Base-by-base conservation (phyloP, 495 filamentous ascomycete species). In the Podospora tetraspora region DNA sequence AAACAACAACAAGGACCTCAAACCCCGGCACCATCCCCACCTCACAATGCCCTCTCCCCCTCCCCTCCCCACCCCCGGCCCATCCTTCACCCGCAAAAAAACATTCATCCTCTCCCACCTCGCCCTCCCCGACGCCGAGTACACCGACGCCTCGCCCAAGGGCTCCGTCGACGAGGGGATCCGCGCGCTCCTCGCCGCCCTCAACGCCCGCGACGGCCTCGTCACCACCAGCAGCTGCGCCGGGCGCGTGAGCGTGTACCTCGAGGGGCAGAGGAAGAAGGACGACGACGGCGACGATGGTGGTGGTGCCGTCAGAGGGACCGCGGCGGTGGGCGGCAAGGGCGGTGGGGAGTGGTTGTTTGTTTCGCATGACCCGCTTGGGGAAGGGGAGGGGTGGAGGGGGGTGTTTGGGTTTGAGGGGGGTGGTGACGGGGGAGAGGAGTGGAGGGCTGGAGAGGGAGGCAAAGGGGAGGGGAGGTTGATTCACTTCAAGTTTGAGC, bases 211-310 rank as follows among this genome's bases (percentile, higher is more conserved):
- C n/a, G 84, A 87, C 10, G 90, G 89, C 34, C 81, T 92, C 29
- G 93, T 94, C 27, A 97, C 92, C 8, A 97, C 93, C 13, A 97
- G 94, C 77, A 96, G 91, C 75, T 97, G 94, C 74, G 88, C 93
- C 12, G 94, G 94, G 43, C 82, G 93, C 30, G 85, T 93, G 32
- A 92, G 88, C 70, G 90, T 97, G 19, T 97, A 94, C 77, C 79
- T 93, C 1, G 94, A 97, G 80, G 93, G 93, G 7, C 76, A 79
- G 29, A 90, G 87, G 67, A 52, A 27, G 25, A 68, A 24, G n/a
- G 69, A 62, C 7, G 70, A 66, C 22, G 69, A 59, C 4, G 64
- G n/a, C 7, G 70, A 66, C 22, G 69, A 59, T 3, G 64, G n/a
- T 0, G 68, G 63, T 43, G 64, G 12, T 23, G 61, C 27, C 13